phyloP scores from a whole-genome alignment of 1,139 yeast genomes.

The Maudiozyma humilis region DNA sequence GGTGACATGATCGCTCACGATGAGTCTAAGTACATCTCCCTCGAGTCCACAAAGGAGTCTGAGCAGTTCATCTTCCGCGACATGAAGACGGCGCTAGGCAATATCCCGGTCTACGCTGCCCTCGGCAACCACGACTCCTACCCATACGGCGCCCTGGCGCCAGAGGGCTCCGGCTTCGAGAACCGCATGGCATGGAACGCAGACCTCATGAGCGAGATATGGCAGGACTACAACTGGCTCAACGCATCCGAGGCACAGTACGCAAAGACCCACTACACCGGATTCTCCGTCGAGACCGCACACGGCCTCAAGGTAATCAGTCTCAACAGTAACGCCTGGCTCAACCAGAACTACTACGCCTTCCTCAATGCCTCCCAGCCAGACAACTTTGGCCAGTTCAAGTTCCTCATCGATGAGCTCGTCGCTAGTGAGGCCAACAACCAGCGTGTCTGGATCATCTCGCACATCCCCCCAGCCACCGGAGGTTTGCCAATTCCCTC shows the following conservation, averaged over 20 bases:
- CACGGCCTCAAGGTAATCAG: neutral
- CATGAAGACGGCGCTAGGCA: neutral
- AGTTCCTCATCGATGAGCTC: slow-evolving; percentile 1
- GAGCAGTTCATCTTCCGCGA: neutral
- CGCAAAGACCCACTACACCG: neutral
- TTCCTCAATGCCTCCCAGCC: neutral
- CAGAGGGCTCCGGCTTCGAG: neutral
- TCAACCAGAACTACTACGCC: neutral
- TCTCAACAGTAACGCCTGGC: neutral
- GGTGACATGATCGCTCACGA: slow-evolving; percentile 1
- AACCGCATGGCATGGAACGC: neutral
- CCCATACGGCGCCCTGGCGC: slow-evolving; percentile 1
- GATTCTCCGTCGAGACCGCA: neutral
- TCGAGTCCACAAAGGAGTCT: neutral
- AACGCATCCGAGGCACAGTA: neutral
- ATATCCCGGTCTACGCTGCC: neutral
- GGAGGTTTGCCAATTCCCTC: slow-evolving; percentile 2
- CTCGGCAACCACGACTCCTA: slow-evolving; percentile 1
- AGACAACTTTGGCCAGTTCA: slow-evolving; percentile 3
- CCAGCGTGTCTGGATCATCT: slow-evolving; percentile 1
- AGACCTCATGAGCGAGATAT: neutral
- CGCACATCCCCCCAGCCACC: slow-evolving; percentile 1
- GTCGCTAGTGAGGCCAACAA: slow-evolving; percentile 3
- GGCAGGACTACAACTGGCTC: slow-evolving; percentile 1
- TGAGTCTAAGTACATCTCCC: neutral